A percentile compares a stretch with the other conserved stretches of the same genome.
phyloP scores from a whole-genome alignment of 108 stramenopile species.

The Stephanodiscus triporus region DNA sequence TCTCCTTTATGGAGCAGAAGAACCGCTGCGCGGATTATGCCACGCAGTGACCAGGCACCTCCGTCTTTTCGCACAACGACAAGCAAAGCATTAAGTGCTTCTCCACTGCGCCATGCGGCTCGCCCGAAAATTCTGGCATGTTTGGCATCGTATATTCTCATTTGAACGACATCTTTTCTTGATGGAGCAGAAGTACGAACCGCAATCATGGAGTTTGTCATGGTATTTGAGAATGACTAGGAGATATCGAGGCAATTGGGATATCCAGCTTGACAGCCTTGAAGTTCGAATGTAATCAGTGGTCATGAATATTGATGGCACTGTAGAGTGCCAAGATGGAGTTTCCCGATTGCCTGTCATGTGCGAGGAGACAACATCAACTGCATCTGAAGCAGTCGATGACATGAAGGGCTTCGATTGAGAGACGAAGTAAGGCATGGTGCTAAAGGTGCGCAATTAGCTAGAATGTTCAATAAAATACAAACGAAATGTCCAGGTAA shows the following conservation, averaged over 20 bases:
- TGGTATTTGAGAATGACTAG: neutral
- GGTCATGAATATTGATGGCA: neutral
- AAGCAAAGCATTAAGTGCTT: too few species aligned
- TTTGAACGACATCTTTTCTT: neutral
- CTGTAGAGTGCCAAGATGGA: neutral
- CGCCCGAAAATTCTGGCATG: neutral
- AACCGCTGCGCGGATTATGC: too few species aligned
- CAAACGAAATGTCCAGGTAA: too few species aligned
- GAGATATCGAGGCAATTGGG: neutral
- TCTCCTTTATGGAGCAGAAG: too few species aligned
- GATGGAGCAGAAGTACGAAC: neutral
- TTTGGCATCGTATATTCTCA: neutral
- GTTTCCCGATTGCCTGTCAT: neutral
- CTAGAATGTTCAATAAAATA: too few species aligned
- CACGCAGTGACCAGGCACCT: too few species aligned
- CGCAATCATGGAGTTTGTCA: neutral
- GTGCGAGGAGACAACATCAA: neutral
- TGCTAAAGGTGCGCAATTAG: too few species aligned
- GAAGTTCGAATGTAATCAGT: neutral
- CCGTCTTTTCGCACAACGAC: too few species aligned
- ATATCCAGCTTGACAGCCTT: neutral
- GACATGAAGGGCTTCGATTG: too few species aligned
- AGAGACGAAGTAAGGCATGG: too few species aligned
- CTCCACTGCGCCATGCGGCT: too few species aligned
- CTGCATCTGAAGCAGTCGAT: slow-evolving; percentile 1